phyloP scores from a whole-genome alignment of 2,329 filamentous ascomycete genomes.

The Colletotrichum godetiae region DNA sequence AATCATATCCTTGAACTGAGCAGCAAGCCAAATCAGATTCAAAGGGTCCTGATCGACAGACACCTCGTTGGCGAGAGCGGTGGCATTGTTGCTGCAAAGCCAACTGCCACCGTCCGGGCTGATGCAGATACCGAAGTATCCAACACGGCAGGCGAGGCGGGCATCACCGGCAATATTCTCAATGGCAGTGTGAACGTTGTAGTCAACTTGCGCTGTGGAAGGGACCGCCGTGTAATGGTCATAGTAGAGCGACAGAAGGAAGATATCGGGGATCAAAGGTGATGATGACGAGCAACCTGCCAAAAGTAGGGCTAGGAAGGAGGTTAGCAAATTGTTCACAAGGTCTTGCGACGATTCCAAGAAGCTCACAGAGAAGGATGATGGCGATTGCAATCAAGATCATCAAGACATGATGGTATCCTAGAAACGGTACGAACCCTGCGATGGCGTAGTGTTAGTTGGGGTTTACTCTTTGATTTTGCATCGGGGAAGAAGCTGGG shows the following conservation, averaged over 20 bases:
- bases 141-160: conserved; percentile 88
- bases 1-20: conserved; percentile 98
- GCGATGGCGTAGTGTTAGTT: conserved; percentile 19
- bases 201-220: conserved; percentile 89
- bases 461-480: neutral
- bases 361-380: conserved; percentile 87
- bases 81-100: conserved; percentile 98
- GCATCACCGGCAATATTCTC: conserved; percentile 90
- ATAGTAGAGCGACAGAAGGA: conserved; percentile 98
- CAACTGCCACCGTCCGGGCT: conserved; percentile 90
- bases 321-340: neutral
- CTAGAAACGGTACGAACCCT: conserved; percentile 77
- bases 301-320: conserved; percentile 80
- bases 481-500: neutral
- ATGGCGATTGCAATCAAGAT: conserved; percentile 94
- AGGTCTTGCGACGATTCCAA: neutral
- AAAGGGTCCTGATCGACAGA: conserved; percentile 93
- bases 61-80: conserved; percentile 88
- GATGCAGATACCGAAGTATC: conserved; percentile 98
- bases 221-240: conserved; percentile 85
- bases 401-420: conserved; percentile 92
- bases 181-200: conserved; percentile 86
- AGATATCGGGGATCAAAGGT: conserved; percentile 93
- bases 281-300: conserved; percentile 98
- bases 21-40: conserved; percentile 96